Conservation (phyloP, 73 alveolate genomes). For the Strombidium stylifer region DNA sequence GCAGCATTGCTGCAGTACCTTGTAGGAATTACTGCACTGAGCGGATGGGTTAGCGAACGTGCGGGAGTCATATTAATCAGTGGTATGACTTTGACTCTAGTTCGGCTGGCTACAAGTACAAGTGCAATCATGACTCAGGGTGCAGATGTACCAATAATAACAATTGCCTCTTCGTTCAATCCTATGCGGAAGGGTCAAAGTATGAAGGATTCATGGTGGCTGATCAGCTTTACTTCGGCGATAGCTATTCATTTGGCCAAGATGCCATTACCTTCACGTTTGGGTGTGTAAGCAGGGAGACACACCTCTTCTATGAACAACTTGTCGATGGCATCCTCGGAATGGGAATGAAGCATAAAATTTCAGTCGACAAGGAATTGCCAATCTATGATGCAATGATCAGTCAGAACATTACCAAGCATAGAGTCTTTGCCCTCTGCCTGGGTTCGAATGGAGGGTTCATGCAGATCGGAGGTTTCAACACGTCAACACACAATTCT, state of each 20-base stretch:
- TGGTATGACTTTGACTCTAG: conserved; percentile 1
- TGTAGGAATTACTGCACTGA: conserved; percentile 63
- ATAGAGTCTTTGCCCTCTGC: conserved; percentile 76
- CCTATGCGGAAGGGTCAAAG: conserved; percentile 75
- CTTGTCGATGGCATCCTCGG: conserved; percentile 95
- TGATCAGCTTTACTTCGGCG: conserved; percentile 64
- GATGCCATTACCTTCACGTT: conserved; percentile 38
- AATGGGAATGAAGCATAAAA: conserved; percentile 36
- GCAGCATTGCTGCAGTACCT: conserved; percentile 86
- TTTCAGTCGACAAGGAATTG: conserved; percentile 11
- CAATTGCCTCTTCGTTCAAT: conserved; percentile 50
- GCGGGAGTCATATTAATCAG: conserved; percentile 60
- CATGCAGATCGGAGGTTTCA: conserved; percentile 79
- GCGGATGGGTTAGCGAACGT: no score
- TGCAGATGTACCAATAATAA: conserved; percentile 41
- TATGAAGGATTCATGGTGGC: conserved; percentile 56
- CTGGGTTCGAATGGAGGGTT: conserved; percentile 82
- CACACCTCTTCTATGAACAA: conserved; percentile 81
- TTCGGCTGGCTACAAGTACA: not conserved
- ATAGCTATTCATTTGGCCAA: conserved; percentile 15
- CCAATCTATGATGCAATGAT: conserved; percentile 68
- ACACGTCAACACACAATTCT: no score
- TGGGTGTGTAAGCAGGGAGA: conserved; percentile 90
- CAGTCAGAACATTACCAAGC: conserved; percentile 33
- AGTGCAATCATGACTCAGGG: not conserved